Evolutionary conservation across 371 early-diverging fungal species (phyloP), one percentile per base, ranked within the genome.

Genomic region (Dichotomocladium elegans): DNA sequence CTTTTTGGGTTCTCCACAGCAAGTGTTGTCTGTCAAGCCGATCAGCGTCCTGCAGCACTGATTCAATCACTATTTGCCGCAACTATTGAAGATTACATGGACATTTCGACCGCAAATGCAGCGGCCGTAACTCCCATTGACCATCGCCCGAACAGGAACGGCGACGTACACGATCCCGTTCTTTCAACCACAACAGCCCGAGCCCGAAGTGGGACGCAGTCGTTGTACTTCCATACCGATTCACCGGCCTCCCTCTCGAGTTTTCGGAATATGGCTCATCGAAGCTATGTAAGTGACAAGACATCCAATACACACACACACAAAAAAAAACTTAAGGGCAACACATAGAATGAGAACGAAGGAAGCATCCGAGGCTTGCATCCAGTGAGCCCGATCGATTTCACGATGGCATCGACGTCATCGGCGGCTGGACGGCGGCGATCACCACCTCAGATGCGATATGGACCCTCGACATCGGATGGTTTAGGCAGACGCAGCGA

Each of bases 311-410:
- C n/a, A n/a, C n/a, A n/a, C n/a, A 30, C 12, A 19, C 0, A 29
- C 24, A 22, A 22, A 12, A 8, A 6, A 46, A 24, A 5, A 45
- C 28, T 14, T 11, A 41, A 25, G 8, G 12, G 27, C 5, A 14
- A n/a, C 14, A 10, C 34, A 19, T 45, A 56, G 53, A 45, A 49
- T 24, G 60, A 59, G 0, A 55, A 64, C 12, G 60, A 64, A n/a
- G 31, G 31, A 15, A 41, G 26, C n/a, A n/a, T n/a, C n/a, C n/a
- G n/a, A 15, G 49, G 29, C n/a, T 27, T 49, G 10, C 48, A 64
- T n/a, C 71, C 70, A 9, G 60, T 76, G 4, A 76, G 68, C 60
- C 77, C 77, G 15, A 55, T 76, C 2, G 77, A 76, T 55, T 76
- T 76, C 46, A 53, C 31, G 15, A 46, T 53, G 11, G 29, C 53